These are phyloP conservation scores for Breviolum minutum DNA, from an alignment of 73 alveolate genomes.

Conservation along the genomic window DNA sequence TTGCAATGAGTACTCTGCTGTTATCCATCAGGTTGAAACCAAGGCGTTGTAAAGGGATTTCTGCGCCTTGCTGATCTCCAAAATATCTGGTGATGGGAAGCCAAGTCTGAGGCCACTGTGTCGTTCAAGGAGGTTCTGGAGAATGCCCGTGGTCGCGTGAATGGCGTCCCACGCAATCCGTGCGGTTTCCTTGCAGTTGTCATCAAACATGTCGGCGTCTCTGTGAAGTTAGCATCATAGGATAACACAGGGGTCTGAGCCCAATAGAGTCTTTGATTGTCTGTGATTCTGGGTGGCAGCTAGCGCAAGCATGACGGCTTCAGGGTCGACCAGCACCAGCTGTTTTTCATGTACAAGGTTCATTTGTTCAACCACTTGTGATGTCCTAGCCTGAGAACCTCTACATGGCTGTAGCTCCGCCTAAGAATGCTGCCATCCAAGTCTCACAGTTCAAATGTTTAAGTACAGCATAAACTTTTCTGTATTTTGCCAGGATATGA, in stretches of 20 bases:
- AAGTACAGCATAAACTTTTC: too few species aligned
- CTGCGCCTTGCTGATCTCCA: too few species aligned
- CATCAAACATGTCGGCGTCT: slow-evolving; percentile 83
- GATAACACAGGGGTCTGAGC: neutral
- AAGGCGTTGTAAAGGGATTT: too few species aligned
- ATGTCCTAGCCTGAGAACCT: neutral
- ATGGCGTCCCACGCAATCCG: slow-evolving; percentile 65
- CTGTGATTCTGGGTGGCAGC: neutral
- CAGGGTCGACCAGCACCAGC: neutral
- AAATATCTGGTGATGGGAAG: neutral
- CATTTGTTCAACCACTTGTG: neutral
- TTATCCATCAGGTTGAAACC: too few species aligned
- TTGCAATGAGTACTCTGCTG: too few species aligned
- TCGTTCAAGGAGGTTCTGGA: slow-evolving; percentile 70
- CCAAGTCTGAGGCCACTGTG: slow-evolving; percentile 43
- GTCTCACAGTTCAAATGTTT: too few species aligned
- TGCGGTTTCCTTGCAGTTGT: slow-evolving; percentile 74
- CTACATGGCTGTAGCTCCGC: neutral
- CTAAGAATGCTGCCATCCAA: neutral
- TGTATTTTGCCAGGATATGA: too few species aligned
- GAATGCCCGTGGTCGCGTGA: slow-evolving; percentile 54
- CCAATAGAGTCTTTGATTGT: too few species aligned
- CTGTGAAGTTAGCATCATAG: slow-evolving; percentile 54
- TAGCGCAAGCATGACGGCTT: neutral
- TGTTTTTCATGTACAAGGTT: neutral